A percentile compares a stretch with the other conserved stretches of the same genome.
Conservation (phyloP, 2,329 filamentous ascomycete genomes). For the Geosmithia morbida region DNA sequence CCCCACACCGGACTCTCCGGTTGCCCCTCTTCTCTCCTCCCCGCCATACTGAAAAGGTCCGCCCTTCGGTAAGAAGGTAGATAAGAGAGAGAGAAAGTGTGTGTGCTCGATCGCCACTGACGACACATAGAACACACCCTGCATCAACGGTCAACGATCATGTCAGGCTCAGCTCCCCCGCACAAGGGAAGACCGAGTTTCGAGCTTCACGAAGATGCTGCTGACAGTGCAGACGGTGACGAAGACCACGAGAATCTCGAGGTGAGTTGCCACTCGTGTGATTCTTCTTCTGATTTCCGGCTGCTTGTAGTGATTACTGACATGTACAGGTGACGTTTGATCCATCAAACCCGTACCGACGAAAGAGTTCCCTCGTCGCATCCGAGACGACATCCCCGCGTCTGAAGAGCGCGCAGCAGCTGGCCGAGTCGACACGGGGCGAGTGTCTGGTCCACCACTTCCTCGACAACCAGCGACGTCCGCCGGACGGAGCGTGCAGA, state of each 20-base stretch:
- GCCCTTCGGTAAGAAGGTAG: too few relatives aligned
- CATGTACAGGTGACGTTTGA: constrained; percentile 48
- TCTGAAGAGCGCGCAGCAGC: constrained; percentile 4
- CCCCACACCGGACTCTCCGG: too few relatives aligned
- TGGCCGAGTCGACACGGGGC: constrained; percentile 20
- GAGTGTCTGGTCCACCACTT: constrained; percentile 54
- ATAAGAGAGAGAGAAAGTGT: too few relatives aligned
- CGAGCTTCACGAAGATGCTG: constrained; percentile 10
- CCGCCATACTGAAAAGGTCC: too few relatives aligned
- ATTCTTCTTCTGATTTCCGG: too few relatives aligned
- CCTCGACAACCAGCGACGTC: constrained; percentile 39
- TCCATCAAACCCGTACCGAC: constrained; percentile 41
- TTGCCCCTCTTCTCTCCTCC: too few relatives aligned
- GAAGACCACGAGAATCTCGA: constrained; percentile 34
- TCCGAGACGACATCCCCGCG: constrained; percentile 26
- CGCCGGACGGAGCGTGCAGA: too few relatives aligned
- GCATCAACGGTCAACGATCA: neutral
- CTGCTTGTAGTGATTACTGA: too few relatives aligned
- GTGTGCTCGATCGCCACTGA: neutral
- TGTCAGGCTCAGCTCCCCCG: constrained; percentile 3
- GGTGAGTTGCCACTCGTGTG: too few relatives aligned
- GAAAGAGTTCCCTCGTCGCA: constrained; percentile 50
- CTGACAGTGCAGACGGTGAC: constrained; percentile 29
- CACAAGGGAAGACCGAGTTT: too few relatives aligned
- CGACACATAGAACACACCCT: too few relatives aligned